Base-by-base conservation (phyloP, 495 filamentous ascomycete genomes). In the Hypoxylon fuscum region DNA sequence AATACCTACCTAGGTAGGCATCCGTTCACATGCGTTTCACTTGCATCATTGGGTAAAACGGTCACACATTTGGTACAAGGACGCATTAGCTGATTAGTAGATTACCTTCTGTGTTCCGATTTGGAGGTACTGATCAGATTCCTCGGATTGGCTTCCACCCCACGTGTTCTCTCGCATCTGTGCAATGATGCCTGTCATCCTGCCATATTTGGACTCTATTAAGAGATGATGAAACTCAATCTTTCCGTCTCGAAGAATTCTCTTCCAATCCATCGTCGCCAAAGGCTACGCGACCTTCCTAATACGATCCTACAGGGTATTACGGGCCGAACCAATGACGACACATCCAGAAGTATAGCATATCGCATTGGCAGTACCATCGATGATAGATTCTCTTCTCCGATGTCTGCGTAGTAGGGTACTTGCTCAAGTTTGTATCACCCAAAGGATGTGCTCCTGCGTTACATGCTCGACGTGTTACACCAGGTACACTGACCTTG, bases 81-180 rank as follows among this genome's bases (percentile, higher is more conserved):
- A 66, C 54, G 40, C 37, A 56, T 50, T 22, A 11, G 15, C 9
- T 31, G 6, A 15, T 1, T 35, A 38, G n/a, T n/a, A 10, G 20
- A 52, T 53, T 38, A 34, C 44, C 22, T 38, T 41, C 37, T 15
- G 29, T 47, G 23, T 42, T 53, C 34, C 40, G 25, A 21, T 25
- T 38, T 48, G 38, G 43, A 35, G 37, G 41, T 31, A 41, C 41
- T 25, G 34, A 61, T 56, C 56, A 48, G 42, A 45, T 25, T 23
- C 29, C 27, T 40, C 35, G 25, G 25, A 27, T 40, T 40, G 37
- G 15, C 37, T 21, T 44, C 25, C 50, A 57, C 56, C 53, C 57
- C 63, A 66, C 63, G 63, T 61, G 63, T 66, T 58, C 56, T 57
- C 41, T 29, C 53, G 58, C 52, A 42, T 35, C 51, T 31, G 25